Percentiles rank a stretch among this genome's conserved stretches.
Conservation (phyloP, 768 basidiomycete genomes). For the Boletus barrowsii region DNA sequence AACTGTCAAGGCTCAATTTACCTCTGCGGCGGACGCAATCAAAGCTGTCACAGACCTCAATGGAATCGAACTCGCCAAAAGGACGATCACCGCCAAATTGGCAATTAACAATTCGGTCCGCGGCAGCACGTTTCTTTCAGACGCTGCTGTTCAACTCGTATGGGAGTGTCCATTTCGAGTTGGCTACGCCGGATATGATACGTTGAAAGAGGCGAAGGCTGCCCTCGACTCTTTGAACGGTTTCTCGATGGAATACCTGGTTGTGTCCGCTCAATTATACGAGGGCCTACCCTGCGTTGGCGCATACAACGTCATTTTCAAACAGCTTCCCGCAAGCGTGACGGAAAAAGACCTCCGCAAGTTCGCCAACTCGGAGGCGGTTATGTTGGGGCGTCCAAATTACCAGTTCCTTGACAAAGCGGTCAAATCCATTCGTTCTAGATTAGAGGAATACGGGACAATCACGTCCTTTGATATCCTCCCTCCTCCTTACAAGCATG, state of each 20-base stretch:
- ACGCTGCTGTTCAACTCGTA: conserved; percentile 53
- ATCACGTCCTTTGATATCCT: conserved; percentile 43
- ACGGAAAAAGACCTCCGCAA: conserved; percentile 40
- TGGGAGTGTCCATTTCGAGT: conserved; percentile 57
- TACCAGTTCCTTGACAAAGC: conserved; percentile 37
- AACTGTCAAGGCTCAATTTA: conserved; percentile 46
- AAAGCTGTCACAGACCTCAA: conserved; percentile 53
- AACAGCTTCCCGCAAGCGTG: conserved; percentile 47
- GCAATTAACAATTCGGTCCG: conserved; percentile 38
- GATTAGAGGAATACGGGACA: conserved; percentile 39
- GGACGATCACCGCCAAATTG: conserved; percentile 43
- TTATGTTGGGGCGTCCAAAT: conserved; percentile 52
- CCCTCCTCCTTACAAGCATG: conserved; percentile 50
- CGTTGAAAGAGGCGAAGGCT: conserved; percentile 43
- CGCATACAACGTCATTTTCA: conserved; percentile 57
- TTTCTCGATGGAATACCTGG: conserved; percentile 35
- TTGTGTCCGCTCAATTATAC: conserved; percentile 49
- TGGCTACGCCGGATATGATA: conserved; percentile 64
- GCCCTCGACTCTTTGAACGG: conserved; percentile 46
- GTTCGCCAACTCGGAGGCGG: conserved; percentile 46
- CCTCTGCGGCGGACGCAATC: conserved; percentile 46
- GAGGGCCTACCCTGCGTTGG: conserved; percentile 58
- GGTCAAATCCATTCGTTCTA: conserved; percentile 34
- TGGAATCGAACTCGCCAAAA: conserved; percentile 38
- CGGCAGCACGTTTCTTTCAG: conserved; percentile 42